Conservation (phyloP, 176 grass and related monocot genomes). For the maize (Zea mays) region DNA sequence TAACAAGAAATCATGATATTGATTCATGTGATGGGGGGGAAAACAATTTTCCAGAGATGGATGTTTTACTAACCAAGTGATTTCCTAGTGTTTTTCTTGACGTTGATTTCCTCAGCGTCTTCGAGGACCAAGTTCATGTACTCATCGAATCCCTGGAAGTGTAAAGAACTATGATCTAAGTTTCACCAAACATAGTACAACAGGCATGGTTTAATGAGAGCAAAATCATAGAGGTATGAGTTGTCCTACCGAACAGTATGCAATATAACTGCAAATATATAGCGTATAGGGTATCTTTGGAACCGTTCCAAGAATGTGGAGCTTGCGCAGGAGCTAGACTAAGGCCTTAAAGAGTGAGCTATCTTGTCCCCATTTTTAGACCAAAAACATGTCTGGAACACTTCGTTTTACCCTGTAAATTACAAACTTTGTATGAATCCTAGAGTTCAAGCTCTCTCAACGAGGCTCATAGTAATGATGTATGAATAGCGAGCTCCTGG, state of each 20-base stretch:
- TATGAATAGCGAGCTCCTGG: neutral
- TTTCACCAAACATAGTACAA: neutral
- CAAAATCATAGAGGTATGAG: neutral
- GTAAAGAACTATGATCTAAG: neutral
- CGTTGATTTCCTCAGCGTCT: constrained; percentile 90
- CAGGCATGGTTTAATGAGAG: neutral
- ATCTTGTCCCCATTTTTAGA: neutral
- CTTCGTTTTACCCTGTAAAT: neutral
- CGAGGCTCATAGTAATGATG: neutral
- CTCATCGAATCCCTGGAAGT: constrained; percentile 82
- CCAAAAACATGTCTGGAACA: neutral
- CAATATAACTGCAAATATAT: neutral
- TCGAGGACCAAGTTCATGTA: constrained; percentile 99
- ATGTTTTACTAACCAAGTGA: constrained; percentile 58
- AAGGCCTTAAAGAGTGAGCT: too few relatives aligned
- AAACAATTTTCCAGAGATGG: neutral
- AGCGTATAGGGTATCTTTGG: too few relatives aligned
- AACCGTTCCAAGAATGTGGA: neutral
- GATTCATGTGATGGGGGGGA: neutral
- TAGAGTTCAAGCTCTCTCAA: neutral
- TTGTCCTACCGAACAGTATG: neutral
- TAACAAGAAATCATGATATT: neutral
- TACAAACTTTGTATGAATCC: neutral
- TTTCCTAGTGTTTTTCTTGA: constrained; percentile 91
- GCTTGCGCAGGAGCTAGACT: neutral